Evolutionary conservation across 257 asterid species (phyloP).

Genomic region (Nicotiana sylvestris): DNA sequence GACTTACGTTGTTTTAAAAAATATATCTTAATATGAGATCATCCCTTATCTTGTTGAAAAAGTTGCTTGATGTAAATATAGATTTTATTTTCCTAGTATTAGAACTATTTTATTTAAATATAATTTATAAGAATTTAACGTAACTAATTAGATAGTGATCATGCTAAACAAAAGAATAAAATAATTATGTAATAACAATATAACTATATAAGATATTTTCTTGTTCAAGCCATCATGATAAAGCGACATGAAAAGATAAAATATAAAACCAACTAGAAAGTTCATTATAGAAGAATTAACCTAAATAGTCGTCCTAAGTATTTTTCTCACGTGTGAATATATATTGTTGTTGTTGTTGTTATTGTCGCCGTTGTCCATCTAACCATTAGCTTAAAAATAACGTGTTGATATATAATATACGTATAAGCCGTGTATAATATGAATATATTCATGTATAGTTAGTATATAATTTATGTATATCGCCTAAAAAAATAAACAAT

Average conservation of each 20-base stretch:
- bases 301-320: too few species aligned
- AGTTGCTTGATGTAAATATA: not conserved
- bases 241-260: not conserved
- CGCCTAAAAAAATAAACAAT: too few species aligned
- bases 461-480: too few species aligned
- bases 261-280: not conserved
- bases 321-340: too few species aligned
- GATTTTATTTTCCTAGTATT: not conserved
- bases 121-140: not conserved
- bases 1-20: not conserved
- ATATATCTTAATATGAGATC: not conserved
- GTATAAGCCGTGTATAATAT: too few species aligned
- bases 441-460: too few species aligned
- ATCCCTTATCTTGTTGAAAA: not conserved
- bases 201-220: too few species aligned
- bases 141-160: not conserved
- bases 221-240: not conserved
- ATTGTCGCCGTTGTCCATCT: too few species aligned
- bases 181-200: not conserved
- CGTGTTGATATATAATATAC: too few species aligned
- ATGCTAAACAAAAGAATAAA: not conserved
- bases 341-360: too few species aligned
- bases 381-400: too few species aligned
- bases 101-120: not conserved
- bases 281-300: too few species aligned